Base-by-base conservation (phyloP, 805 yeast species). In the Pichia cephalocereana region DNA sequence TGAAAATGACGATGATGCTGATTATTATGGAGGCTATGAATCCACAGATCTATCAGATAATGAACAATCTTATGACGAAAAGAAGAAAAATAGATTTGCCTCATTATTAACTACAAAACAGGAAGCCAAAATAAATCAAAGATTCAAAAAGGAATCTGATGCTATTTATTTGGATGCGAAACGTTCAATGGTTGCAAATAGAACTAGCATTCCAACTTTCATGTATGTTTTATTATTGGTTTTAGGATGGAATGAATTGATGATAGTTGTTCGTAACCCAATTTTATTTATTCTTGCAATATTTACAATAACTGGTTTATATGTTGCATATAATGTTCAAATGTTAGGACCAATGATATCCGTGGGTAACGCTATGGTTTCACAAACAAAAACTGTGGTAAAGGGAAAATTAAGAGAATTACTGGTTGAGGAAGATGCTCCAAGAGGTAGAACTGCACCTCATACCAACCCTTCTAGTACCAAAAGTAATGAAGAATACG, bases 241-340 rank as follows among this genome's bases (percentile, higher is more conserved):
- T 4, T 70, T 93, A 23, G 99, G 99, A 10, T 93, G 96, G 96
- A 90, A 90, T 64, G 97, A 93, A 70, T 83, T 93, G 55, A 77
- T 89, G 84, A 83, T 93, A 10, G 78, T 93, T 17, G 60, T 93
- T 41, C 76, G 95, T 53, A 90, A 86, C 61, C 97, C 99, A 46
- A 58, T 91, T n/a, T 76, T 85, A 56, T 80, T 90, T 54, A 71
- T 85, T 7, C 62, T 89, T 44, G 57, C 77, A 1, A 61, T 90
- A 41, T 45, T 88, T 11, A 41, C 74, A 1, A 76, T 76, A 1
- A 86, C 85, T 0, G 83, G 78, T 1, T 61, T 75, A 1, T 87
- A 83, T 61, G 75, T 85, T 45, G 74, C 88, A 50, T 83, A 86
- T 60, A 75, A 74, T 48, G 71, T 84, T 62, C 83, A 83, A 54